A percentile compares a stretch with the other conserved stretches of the same genome.
Evolutionary conservation across 1,284 basidiomycete genomes (phyloP).

Genomic region (Trichosporon sp.): DNA sequence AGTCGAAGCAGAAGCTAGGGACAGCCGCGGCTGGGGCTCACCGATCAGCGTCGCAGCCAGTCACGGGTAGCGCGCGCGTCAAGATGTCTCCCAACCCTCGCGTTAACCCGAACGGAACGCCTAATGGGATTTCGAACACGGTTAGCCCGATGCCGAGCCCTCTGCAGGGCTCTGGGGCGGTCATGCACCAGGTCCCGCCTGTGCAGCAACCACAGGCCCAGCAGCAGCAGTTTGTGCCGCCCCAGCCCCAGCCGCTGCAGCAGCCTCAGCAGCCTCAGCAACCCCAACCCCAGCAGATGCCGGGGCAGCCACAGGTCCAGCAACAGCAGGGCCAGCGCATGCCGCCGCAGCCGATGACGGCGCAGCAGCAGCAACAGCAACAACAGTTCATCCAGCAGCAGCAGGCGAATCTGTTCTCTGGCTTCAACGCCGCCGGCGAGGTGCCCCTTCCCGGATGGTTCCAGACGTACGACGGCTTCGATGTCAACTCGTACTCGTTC

Average conservation of each 20-base stretch:
- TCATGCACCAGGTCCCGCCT: slow-evolving; percentile 13
- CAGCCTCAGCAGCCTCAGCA: background rate
- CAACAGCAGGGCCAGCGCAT: background rate
- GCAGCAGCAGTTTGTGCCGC: slow-evolving; percentile 12
- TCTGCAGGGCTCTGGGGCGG: background rate
- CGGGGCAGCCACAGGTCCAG: slow-evolving; percentile 1
- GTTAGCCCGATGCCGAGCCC: slow-evolving; percentile 12
- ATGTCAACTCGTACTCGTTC: slow-evolving; percentile 41
- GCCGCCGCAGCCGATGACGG: background rate
- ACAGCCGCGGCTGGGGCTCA: slow-evolving; percentile 1
- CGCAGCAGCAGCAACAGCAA: slow-evolving; percentile 14
- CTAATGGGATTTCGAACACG: slow-evolving; percentile 5
- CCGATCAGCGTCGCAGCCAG: slow-evolving; percentile 3
- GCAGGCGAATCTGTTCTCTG: slow-evolving; percentile 13
- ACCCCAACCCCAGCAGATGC: background rate
- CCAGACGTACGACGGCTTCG: slow-evolving; percentile 32
- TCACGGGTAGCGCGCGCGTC: background rate
- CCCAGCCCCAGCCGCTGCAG: background rate
- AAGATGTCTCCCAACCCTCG: background rate
- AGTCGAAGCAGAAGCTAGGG: background rate
- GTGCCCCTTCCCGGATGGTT: slow-evolving; percentile 23
- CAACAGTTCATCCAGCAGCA: slow-evolving; percentile 14
- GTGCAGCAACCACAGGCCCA: slow-evolving; percentile 1
- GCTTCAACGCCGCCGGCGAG: background rate
- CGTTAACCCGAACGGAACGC: slow-evolving; percentile 3